These are phyloP conservation scores for Nannochloris sp. DNA, from an alignment of 139 green algal species.

Conservation along the genomic window DNA sequence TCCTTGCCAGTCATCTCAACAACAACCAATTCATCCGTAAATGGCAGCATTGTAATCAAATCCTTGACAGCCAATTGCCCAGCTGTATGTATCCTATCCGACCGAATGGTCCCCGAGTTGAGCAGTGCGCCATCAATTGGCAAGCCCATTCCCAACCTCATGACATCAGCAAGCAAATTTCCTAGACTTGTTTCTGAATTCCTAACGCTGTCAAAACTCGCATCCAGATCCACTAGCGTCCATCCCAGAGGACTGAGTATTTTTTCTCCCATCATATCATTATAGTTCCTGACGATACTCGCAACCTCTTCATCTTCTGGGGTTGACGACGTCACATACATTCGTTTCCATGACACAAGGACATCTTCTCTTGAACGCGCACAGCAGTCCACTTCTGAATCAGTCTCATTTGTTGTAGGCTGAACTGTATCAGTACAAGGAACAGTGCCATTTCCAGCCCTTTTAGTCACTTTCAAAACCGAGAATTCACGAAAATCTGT, in stretches of 20 bases:
- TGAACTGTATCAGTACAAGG: not conserved
- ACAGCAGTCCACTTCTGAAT: not conserved
- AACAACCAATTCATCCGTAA: conserved; percentile 55
- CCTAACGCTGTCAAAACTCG: conserved; percentile 50
- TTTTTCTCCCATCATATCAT: conserved; percentile 29
- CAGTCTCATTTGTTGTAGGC: not conserved
- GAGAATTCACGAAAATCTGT: conserved; percentile 46
- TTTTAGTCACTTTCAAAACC: not conserved
- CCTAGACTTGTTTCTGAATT: conserved; percentile 57
- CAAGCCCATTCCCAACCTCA: conserved; percentile 11
- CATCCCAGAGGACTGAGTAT: conserved; percentile 49
- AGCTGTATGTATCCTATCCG: conserved; percentile 27
- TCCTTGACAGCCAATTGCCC: conserved; percentile 46
- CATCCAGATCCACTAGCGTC: conserved; percentile 42
- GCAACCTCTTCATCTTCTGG: conserved; percentile 32
- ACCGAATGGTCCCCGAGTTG: conserved; percentile 55
- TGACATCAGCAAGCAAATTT: conserved; percentile 54
- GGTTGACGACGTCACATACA: conserved; percentile 29
- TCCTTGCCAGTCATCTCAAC: conserved; percentile 38
- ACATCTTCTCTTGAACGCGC: not conserved
- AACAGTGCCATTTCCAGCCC: no score
- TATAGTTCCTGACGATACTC: conserved; percentile 42
- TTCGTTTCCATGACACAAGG: conserved; percentile 23
- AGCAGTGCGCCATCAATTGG: conserved; percentile 41
- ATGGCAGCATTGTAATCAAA: conserved; percentile 60